Base-by-base conservation (phyloP, 2,329 filamentous ascomycete genomes). In the Botrytis galanthina region DNA sequence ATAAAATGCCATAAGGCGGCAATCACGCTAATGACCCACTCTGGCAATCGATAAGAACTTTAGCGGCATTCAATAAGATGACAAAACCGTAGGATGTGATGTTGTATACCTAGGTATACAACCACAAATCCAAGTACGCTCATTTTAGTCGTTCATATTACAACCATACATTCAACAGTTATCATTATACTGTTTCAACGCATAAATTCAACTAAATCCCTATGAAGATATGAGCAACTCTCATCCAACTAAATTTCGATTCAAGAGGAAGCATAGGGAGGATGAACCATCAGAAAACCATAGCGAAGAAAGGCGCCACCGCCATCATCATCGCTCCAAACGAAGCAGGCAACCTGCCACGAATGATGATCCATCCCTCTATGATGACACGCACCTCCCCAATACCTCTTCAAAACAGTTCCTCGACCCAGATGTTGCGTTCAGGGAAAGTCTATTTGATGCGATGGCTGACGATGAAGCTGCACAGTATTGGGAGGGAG, bases 391-490 rank as follows among this genome's bases (percentile, higher is more conserved):
- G 12, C 81, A 83, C 73, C 78, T 82, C 12, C 81, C 82, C 32
- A 82, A 82, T 71, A 71, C 79, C 16, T 80, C 80, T n/a, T 82
- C 82, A 39, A 77, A 72, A 74, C 80, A 79, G 75, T 80, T 78
- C 0, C 84, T 93, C 26, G 89, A 92, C 77, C 87, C 93, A 0
- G 91, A 94, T 59, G 85, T 87, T 0, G 94, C 95, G 0, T 99
- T 99, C 82, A 91, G 93, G 44, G 93, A 97, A 82, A 97, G 94
- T 0, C 90, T 99, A 8, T 98, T 98, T 83, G 96, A 99, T 82
- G 96, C 96, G 46, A 91, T 99, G 83, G 95, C 94, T 54, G 96
- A 99, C 82, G 95, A 98, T 80, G 96, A 99, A 83, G 96, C 95
- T 64, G 96, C 96, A 2, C 89, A 90, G 12, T 99, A 96, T 84